These are phyloP conservation scores for Euphorbia corollata DNA, from an alignment of 441 rosid species.

Conservation along the genomic window DNA sequence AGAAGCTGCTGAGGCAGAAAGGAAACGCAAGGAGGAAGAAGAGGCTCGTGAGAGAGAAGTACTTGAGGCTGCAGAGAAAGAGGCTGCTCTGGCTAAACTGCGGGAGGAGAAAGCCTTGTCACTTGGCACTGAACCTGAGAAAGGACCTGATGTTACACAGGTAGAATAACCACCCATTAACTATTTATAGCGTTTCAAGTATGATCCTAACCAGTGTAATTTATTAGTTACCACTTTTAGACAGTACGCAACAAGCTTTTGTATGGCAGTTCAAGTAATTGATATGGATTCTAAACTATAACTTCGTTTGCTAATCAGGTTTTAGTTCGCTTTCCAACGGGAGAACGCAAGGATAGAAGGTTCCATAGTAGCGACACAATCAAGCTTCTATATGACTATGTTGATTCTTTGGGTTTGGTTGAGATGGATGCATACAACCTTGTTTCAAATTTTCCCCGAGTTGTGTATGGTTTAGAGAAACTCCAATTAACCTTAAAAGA, in stretches of 20 bases:
- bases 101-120: constrained; percentile 77
- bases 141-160: constrained; percentile 75
- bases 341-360: constrained; percentile 91
- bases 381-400: constrained; percentile 64
- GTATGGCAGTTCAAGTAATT: too few relatives aligned
- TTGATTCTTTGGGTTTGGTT: constrained; percentile 79
- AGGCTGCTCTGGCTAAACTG: constrained; percentile 63
- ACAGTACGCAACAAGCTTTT: too few relatives aligned
- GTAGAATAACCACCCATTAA: constrained; percentile 30
- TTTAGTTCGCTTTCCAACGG: constrained; percentile 78
- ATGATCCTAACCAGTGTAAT: background rate
- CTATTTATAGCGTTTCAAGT: background rate
- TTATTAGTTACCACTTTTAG: too few relatives aligned
- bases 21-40: constrained; percentile 76
- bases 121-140: constrained; percentile 84
- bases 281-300: too few relatives aligned
- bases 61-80: constrained; percentile 75
- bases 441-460: constrained; percentile 82
- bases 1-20: constrained; percentile 93
- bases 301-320: constrained; percentile 34
- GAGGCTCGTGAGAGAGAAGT: constrained; percentile 78
- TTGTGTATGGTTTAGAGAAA: constrained; percentile 59
- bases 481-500: constrained; percentile 55
- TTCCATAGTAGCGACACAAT: constrained; percentile 50
- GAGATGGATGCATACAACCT: constrained; percentile 66